Conservation (phyloP, 2,329 filamentous ascomycete genomes). For the Graphilbum ipis-grandicollis region DNA sequence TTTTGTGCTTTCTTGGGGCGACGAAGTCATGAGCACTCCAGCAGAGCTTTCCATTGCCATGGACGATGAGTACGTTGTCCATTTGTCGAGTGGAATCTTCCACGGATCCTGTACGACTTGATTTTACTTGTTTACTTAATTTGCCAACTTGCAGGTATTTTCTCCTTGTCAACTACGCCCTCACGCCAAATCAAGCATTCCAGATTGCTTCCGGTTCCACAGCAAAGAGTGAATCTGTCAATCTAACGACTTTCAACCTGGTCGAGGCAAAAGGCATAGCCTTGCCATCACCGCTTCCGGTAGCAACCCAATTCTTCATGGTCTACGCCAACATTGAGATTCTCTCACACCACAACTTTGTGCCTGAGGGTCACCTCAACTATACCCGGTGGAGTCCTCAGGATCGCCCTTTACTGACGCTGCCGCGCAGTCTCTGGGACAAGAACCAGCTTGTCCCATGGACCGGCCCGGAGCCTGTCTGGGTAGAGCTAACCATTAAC, state of each 20-base stretch:
- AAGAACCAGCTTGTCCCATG: constrained; percentile 11
- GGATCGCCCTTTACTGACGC: constrained; percentile 6
- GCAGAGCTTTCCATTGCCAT: constrained; percentile 7
- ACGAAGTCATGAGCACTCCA: neutral
- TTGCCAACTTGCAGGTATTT: constrained; percentile 4
- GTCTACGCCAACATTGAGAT: constrained; percentile 10
- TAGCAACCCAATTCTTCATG: constrained; percentile 7
- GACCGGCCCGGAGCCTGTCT: constrained; percentile 9
- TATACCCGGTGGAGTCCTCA: constrained; percentile 11
- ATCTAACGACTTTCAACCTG: constrained; percentile 5
- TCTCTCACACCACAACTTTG: constrained; percentile 7
- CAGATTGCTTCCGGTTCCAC: neutral
- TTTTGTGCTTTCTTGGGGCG: constrained; percentile 8
- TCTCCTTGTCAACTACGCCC: constrained; percentile 5
- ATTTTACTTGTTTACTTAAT: no score
- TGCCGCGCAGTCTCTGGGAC: constrained; percentile 10
- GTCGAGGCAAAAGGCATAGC: constrained; percentile 1
- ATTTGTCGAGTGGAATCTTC: neutral
- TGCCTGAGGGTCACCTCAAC: constrained; percentile 11
- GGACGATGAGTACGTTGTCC: constrained; percentile 10
- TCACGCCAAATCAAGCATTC: neutral
- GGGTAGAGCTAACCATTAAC: constrained; percentile 13
- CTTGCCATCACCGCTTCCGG: constrained; percentile 4
- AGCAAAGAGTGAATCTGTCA: no score
- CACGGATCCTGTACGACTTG: no score